Conservation (phyloP, 768 basidiomycete species). For the Tulasnella sp. region DNA sequence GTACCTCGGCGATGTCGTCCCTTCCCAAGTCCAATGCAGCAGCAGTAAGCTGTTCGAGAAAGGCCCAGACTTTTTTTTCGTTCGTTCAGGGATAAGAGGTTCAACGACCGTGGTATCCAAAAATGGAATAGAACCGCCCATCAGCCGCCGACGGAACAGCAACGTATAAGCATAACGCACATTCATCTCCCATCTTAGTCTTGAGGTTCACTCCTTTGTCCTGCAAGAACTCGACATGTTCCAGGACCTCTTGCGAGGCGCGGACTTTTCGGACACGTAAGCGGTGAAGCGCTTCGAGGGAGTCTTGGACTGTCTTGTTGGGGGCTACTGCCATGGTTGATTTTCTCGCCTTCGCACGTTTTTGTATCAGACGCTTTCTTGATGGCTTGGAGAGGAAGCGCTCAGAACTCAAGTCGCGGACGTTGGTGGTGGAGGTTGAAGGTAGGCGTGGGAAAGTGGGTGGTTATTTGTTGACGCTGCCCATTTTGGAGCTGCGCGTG, state of each 20-base stretch:
- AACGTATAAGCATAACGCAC: not conserved
- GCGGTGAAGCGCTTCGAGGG: constrained; percentile 14
- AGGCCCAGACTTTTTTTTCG: constrained; percentile 59
- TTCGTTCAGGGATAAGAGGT: not conserved
- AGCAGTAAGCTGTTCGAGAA: constrained; percentile 73
- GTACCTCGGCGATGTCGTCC: constrained; percentile 69
- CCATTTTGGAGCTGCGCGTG: too few species aligned
- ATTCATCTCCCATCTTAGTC: constrained; percentile 28
- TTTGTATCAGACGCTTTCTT: too few species aligned
- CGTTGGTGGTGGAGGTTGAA: too few species aligned
- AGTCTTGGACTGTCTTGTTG: not conserved
- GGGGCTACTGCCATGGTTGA: not conserved
- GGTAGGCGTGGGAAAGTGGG: too few species aligned
- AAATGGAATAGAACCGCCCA: too few species aligned
- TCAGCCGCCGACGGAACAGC: too few species aligned
- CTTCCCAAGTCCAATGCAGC: constrained; percentile 75
- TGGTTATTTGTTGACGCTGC: too few species aligned
- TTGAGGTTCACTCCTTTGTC: constrained; percentile 14
- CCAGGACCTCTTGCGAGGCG: constrained; percentile 34
- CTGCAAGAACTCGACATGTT: constrained; percentile 16
- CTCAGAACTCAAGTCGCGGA: too few species aligned
- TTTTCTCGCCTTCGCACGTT: too few species aligned
- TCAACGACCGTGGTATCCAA: too few species aligned
- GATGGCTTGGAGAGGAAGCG: too few species aligned
- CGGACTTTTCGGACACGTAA: constrained; percentile 47